Base-by-base conservation (phyloP, 2,329 filamentous ascomycete genomes). In the Paracoccidioides lutzii region DNA sequence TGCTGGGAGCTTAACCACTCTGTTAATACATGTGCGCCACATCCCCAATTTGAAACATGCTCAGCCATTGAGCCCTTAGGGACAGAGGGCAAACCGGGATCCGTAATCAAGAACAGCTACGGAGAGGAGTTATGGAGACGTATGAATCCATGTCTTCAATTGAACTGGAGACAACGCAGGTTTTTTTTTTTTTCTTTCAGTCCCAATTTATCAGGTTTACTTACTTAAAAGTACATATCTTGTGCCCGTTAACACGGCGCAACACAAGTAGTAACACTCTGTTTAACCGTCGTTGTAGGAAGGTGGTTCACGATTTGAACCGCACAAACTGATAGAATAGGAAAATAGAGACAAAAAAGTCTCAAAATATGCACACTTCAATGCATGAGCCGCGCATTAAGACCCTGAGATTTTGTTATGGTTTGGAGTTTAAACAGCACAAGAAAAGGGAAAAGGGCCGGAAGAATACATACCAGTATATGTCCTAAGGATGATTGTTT, bases 241-340 rank as follows among this genome's bases (percentile, higher is more conserved):
- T 41, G 38, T 41, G 14, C 48, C 37, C 12, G 38, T 28, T 38
- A 41, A 15, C 48, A 32, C 35, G 42, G 33, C 28, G 22, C 28
- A 52, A 30, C 50, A 52, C 50, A 52, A 50, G 38, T 14, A 6
- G 50, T 52, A 42, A 42, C 50, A 52, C 50, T 2, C 38, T 43
- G 50, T 42, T 42, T 32, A 52, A 52, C 50, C 37, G 4, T 42
- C 22, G 14, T 7, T 6, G 38, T 9, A 32, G 37, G 40, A 52
- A 43, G 3, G 22, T 52, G 14, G n/a, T 30, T 43, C 22, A 52
- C 38, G 14, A 7, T 15, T 28, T 42, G 33, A 32, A 28, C 42
- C 50, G 12, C 32, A 42, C 50, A 52, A 8, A 32, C 8, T 41
- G 9, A 52, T 52, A 9, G n/a, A 52, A 42, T 52, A 15, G 50